Evolutionary conservation across 768 basidiomycete genomes (phyloP).

Genomic region (Kwoniella mangroviensis): DNA sequence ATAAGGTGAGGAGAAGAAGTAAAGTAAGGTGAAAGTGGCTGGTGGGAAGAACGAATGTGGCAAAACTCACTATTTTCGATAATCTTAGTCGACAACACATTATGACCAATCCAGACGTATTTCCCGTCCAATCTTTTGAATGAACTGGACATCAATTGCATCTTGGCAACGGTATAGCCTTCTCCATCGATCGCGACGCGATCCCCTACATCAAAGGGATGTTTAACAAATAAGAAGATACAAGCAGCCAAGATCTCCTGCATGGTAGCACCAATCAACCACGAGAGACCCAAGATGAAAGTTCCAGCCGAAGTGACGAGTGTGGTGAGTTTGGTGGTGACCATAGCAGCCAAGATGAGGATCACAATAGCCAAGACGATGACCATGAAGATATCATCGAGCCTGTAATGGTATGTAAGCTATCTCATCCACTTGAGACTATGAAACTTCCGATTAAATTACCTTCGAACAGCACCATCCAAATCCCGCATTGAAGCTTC

Average conservation of each 20-base stretch:
- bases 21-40: too few relatives aligned
- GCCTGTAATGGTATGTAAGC: slow-evolving; percentile 51
- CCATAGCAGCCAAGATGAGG: slow-evolving; percentile 80
- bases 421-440: neutral
- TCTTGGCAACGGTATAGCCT: slow-evolving; percentile 80
- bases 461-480: slow-evolving; percentile 78
- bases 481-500: slow-evolving; percentile 86
- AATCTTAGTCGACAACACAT: slow-evolving; percentile 57
- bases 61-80: slow-evolving; percentile 48
- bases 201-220: slow-evolving; percentile 58
- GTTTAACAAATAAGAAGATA: slow-evolving; percentile 87
- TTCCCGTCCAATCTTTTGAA: slow-evolving; percentile 57
- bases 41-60: too few relatives aligned
- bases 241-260: slow-evolving; percentile 82
- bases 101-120: slow-evolving; percentile 58
- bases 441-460: neutral
- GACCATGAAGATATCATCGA: slow-evolving; percentile 85
- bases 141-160: slow-evolving; percentile 72
- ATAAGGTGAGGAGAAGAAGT: too few relatives aligned
- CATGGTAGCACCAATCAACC: slow-evolving; percentile 80
- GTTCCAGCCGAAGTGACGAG: slow-evolving; percentile 78
- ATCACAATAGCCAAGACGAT: slow-evolving; percentile 71
- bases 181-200: slow-evolving; percentile 63
- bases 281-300: slow-evolving; percentile 69
- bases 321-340: slow-evolving; percentile 75